Base-by-base conservation (phyloP, 2,329 filamentous ascomycete genomes). In the Diaporthe ampelina region DNA sequence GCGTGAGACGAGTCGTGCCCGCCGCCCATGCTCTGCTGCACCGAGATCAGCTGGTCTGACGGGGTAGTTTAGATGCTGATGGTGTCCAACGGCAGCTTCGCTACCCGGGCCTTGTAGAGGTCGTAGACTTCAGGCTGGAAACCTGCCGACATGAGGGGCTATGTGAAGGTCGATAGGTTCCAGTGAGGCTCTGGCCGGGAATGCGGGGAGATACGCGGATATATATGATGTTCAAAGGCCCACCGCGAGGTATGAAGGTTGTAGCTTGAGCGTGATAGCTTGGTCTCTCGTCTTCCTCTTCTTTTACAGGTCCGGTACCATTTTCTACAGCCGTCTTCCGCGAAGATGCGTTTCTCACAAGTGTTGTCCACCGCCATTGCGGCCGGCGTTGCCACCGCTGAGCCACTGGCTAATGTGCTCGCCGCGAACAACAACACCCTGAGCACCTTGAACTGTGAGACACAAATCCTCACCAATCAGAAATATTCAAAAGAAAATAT, bases 391-490 rank as follows among this genome's bases (percentile, higher is more conserved):
- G 59, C 54, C 32, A n/a, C 70, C 29, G 74, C 74, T 24, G 73
- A 63, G 48, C 50, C 73, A 6, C 48, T 76, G n/a, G 52, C 73
- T 8, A 52, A 71, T 26, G 67, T 76, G 29, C 59, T 76, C 13
- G 40, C 70, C 11, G 54, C 65, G 19, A 76, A 76, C 58, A 70
- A 69, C 32, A 56, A 75, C 35, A 68, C 63, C 26, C 59, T 75
- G 13, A 75, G 75, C 57, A 76, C 70, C 4, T 32, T 76, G 21
- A 76, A 54, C 24, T 63, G 75, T 75, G 48, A 67, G 24, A 26
- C 40, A 43, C 40, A 43, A 17, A 29, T 1, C 15, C 21, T 26
- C 24, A 15, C 9, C 10, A n/a, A 6, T 4, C 19, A 32, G 26
- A 4, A 26, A 52, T 21, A 8, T 21, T 13, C 15, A 50, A 6